phyloP scores from a whole-genome alignment of 2,329 filamentous ascomycete genomes.

The Fusarium oligoseptatum region DNA sequence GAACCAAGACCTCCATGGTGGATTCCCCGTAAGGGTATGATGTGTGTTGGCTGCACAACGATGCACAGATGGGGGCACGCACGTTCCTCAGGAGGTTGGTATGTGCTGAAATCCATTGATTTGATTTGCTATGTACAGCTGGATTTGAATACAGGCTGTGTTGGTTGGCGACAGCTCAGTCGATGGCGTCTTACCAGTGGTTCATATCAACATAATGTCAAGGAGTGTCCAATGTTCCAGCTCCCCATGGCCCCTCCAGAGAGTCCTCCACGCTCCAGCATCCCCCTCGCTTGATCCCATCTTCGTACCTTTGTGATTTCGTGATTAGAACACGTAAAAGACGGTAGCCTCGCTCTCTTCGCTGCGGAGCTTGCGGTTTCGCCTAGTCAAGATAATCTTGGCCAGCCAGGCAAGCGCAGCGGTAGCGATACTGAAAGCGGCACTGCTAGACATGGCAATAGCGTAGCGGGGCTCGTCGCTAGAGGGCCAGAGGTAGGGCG shows the following conservation, averaged over 20 bases:
- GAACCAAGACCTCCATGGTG: neutral
- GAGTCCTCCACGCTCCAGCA: neutral
- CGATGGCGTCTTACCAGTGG: neutral
- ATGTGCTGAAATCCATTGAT: neutral
- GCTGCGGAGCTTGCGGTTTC: slow-evolving; percentile 53
- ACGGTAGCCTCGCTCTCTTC: slow-evolving; percentile 43
- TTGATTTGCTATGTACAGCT: neutral
- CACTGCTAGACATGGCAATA: slow-evolving; percentile 41
- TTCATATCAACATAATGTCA: neutral
- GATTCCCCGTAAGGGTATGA: slow-evolving; percentile 8
- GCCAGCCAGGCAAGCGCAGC: slow-evolving; percentile 56
- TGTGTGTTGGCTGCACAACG: neutral
- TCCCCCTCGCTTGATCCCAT: neutral
- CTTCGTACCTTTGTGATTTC: neutral
- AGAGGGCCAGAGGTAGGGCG: slow-evolving; percentile 43
- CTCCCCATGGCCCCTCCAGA: neutral
- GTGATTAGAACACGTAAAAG: slow-evolving; percentile 49
- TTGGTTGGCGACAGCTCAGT: neutral
- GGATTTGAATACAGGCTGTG: neutral
- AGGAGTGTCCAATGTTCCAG: neutral
- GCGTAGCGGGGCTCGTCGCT: slow-evolving; percentile 42
- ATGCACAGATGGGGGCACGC: neutral
- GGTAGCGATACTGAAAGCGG: slow-evolving; percentile 51
- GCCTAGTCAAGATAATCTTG: slow-evolving; percentile 50
- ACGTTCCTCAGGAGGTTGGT: neutral